Percentiles rank a stretch among this genome's conserved stretches.
phyloP scores from a whole-genome alignment of 2,329 filamentous ascomycete genomes.

The Diaporthe vexans region DNA sequence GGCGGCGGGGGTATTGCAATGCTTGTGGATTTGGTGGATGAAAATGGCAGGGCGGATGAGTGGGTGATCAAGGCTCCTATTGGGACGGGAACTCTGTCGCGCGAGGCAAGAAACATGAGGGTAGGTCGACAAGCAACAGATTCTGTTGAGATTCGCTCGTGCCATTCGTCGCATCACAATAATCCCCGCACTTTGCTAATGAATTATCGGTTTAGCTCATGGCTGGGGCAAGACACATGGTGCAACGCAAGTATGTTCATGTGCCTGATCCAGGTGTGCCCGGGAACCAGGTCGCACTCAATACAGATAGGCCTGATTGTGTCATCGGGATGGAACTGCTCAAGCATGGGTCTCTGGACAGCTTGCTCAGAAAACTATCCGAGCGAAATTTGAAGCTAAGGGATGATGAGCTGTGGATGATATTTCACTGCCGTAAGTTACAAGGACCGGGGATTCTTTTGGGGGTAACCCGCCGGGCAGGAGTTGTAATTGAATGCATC shows the following conservation, averaged over 20 bases:
- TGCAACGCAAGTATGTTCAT: neutral
- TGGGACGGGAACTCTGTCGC: neutral
- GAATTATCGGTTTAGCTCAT: neutral
- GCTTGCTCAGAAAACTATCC: neutral
- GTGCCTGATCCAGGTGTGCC: neutral
- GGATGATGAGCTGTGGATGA: slow-evolving; percentile 24
- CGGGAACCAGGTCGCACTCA: neutral
- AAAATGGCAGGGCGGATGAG: neutral
- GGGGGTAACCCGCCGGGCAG: too few species aligned
- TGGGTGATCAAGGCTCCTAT: slow-evolving; percentile 4
- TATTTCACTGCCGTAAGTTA: slow-evolving; percentile 18
- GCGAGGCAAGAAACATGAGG: slow-evolving; percentile 8
- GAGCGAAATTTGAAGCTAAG: neutral
- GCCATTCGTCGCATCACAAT: neutral
- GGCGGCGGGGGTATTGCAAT: neutral
- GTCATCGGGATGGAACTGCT: slow-evolving; percentile 12
- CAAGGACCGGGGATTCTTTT: neutral
- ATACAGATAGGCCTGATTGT: neutral
- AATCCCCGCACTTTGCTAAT: neutral
- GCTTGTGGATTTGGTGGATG: slow-evolving; percentile 2
- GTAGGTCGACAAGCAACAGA: neutral
- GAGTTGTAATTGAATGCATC: too few species aligned
- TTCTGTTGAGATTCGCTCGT: neutral
- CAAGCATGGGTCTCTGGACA: slow-evolving; percentile 1
- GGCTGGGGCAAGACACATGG: slow-evolving; percentile 20